A percentile compares a stretch with the other conserved stretches of the same genome.
Evolutionary conservation across 306 rosid species (phyloP).

Genomic region (Citrullus colocynthis): DNA sequence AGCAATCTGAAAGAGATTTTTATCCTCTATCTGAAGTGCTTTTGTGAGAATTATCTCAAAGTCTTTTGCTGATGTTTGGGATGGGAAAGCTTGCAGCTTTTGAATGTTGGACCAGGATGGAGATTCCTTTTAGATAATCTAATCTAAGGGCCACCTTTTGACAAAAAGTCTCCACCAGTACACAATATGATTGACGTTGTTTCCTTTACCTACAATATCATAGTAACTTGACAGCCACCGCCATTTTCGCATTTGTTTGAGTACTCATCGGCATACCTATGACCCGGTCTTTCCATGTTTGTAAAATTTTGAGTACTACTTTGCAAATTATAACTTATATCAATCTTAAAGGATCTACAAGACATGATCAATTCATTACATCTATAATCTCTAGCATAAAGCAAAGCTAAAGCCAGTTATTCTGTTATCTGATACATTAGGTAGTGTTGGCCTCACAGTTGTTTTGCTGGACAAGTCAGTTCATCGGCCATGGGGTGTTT

Average conservation of each 20-base stretch:
- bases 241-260: not conserved
- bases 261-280: not conserved
- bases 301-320: not conserved
- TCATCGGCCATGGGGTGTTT: slow-evolving; percentile 66
- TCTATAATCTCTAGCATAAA: not conserved
- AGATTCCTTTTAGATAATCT: not conserved
- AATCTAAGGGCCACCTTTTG: not conserved
- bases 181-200: not conserved
- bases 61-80: not conserved
- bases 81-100: slow-evolving; percentile 1
- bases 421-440: slow-evolving; percentile 15
- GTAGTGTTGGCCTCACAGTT: slow-evolving; percentile 62
- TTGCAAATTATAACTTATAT: not conserved
- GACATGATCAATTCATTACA: not conserved
- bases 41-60: not conserved
- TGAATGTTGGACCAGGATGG: not conserved
- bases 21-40: not conserved
- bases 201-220: not conserved
- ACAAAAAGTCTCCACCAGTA: not conserved
- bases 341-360: not conserved
- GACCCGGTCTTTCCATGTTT: not conserved
- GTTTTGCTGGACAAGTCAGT: slow-evolving; percentile 70
- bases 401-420: not conserved
- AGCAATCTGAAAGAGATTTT: not conserved
- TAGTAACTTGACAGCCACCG: not conserved